Percentiles rank a stretch among this genome's conserved stretches.
Conservation (phyloP, 306 rosid species). For the Cucumis sativus region DNA sequence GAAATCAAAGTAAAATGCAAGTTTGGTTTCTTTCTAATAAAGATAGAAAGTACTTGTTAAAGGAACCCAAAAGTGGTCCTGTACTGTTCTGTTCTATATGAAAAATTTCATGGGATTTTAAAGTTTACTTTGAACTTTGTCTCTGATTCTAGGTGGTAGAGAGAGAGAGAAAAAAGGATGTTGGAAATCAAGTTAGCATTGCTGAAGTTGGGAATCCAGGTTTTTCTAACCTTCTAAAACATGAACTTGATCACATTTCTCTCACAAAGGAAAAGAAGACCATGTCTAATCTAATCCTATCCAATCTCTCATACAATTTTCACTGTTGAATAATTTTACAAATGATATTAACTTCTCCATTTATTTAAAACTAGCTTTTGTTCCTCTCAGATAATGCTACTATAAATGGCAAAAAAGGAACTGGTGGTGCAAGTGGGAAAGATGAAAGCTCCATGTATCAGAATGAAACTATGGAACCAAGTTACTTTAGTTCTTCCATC, state of each 20-base stretch:
- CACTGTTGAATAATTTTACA: neutral
- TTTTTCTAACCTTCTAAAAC: neutral
- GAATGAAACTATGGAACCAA: conserved; percentile 43
- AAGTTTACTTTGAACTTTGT: neutral
- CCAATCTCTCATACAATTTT: neutral
- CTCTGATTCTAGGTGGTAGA: conserved; percentile 19
- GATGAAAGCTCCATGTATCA: conserved; percentile 26
- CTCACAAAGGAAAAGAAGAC: neutral
- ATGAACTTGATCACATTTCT: neutral
- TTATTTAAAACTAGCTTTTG: neutral
- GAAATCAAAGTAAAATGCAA: neutral
- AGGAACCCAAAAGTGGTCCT: neutral
- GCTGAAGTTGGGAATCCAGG: conserved; percentile 20
- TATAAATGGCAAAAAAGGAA: conserved; percentile 30
- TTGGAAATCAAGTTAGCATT: conserved; percentile 10
- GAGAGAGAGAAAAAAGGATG: conserved; percentile 12
- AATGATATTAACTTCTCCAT: neutral
- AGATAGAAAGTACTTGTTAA: neutral
- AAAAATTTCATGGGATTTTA: neutral
- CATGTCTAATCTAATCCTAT: neutral
- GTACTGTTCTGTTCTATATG: neutral
- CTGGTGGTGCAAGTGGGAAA: conserved; percentile 23
- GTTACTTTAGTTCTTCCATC: conserved; percentile 65
- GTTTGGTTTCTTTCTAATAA: neutral
- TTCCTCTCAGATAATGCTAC: conserved; percentile 12